A percentile compares a stretch with the other conserved stretches of the same genome.
Conservation (phyloP, 345 rosid species). For the Lepidium aucheri region DNA sequence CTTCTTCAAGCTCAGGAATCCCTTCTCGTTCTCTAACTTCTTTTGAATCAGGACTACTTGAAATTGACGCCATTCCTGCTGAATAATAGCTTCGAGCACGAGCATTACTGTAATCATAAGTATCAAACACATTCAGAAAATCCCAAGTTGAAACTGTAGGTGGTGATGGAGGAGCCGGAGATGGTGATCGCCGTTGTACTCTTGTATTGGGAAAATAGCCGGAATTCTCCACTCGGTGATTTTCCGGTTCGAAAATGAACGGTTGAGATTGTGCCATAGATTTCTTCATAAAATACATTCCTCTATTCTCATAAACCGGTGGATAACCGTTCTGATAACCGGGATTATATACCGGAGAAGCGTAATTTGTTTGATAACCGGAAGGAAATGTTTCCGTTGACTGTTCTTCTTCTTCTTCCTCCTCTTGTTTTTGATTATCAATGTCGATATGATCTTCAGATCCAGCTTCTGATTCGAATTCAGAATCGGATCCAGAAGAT, state of each 20-base stretch:
- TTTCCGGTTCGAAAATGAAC: constrained; percentile 56
- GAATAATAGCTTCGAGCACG: constrained; percentile 26
- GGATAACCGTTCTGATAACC: constrained; percentile 20
- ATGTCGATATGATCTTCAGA: constrained; percentile 40
- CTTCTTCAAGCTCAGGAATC: constrained; percentile 93
- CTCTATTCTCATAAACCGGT: constrained; percentile 25
- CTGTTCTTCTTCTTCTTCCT: constrained; percentile 19
- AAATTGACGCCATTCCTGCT: constrained; percentile 39
- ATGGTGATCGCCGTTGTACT: constrained; percentile 20
- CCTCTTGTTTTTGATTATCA: constrained; percentile 27
- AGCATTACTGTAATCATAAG: constrained; percentile 31
- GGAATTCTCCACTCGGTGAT: constrained; percentile 29
- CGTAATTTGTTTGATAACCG: constrained; percentile 4
- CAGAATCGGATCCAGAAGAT: constrained; percentile 52
- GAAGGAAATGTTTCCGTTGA: not conserved
- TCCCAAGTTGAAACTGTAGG: constrained; percentile 81
- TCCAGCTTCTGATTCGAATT: constrained; percentile 17
- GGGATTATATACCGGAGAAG: constrained; percentile 12
- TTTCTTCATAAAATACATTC: constrained; percentile 68
- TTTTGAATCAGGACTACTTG: constrained; percentile 83
- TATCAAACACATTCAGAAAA: constrained; percentile 62
- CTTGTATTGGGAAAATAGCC: constrained; percentile 29
- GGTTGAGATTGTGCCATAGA: constrained; percentile 58
- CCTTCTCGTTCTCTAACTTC: constrained; percentile 94
- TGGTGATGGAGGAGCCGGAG: constrained; percentile 59